Evolutionary conservation across 306 rosid genomes (phyloP).

Genomic region (Ochetophila trinervis): DNA sequence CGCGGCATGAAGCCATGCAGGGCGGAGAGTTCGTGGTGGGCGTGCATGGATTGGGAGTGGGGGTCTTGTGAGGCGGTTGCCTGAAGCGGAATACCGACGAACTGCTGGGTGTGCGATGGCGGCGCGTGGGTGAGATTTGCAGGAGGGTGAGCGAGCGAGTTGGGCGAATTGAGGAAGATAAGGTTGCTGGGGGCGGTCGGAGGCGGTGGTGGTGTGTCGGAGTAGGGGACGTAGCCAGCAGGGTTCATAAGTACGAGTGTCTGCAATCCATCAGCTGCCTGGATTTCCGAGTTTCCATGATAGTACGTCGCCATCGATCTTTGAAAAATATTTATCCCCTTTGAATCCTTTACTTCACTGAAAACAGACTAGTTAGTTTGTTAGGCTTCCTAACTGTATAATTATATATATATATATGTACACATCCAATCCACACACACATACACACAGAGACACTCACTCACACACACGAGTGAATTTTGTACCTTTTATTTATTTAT

Average conservation of each 20-base stretch:
- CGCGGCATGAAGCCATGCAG: constrained; percentile 82
- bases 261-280: constrained; percentile 62
- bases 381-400: too few relatives aligned
- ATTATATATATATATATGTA: neutral
- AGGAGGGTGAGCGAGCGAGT: constrained; percentile 30
- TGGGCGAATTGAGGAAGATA: constrained; percentile 34
- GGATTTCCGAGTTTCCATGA: constrained; percentile 81
- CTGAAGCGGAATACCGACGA: constrained; percentile 60
- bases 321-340: neutral
- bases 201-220: constrained; percentile 68
- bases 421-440: constrained; percentile 12
- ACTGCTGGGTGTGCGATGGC: constrained; percentile 61
- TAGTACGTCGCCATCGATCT: constrained; percentile 82
- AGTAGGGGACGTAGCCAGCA: constrained; percentile 57
- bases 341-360: constrained; percentile 12
- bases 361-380: constrained; percentile 8
- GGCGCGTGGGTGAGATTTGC: constrained; percentile 48
- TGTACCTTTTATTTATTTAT: constrained; percentile 27
- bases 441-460: neutral
- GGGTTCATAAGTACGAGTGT: constrained; percentile 92
- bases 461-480: constrained; percentile 4
- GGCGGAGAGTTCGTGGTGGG: constrained; percentile 47
- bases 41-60: constrained; percentile 38
- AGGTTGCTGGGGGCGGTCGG: constrained; percentile 37
- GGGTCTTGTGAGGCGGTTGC: constrained; percentile 37